Evolutionary conservation across 2,329 filamentous ascomycete genomes (phyloP), one percentile per base, ranked within the genome.

Genomic region (Diplodia scrobiculata): DNA sequence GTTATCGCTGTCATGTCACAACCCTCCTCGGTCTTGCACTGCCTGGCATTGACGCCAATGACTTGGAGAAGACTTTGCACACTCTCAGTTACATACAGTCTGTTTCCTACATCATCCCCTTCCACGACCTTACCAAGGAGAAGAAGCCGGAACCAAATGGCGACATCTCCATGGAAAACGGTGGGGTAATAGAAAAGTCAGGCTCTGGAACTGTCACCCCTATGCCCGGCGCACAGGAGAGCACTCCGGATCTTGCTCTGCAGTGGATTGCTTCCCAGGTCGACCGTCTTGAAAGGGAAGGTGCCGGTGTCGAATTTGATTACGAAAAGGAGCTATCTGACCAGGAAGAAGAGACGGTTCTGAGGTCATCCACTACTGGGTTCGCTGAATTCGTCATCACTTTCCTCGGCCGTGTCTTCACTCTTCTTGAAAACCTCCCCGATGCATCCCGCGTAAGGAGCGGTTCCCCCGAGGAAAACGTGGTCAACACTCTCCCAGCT

Each of bases 41-140:
- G 36, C 96, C 96, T 0, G 96, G 95, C 25, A 96, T 99, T 67
- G 96, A 99, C 78, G 93, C 96, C 69, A 99, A 99, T 75, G 95
- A 99, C 78, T 81, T 99, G 29, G 93, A 95, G 75, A 99, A 99
- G 83, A 98, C 95, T 0, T 86, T 97, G 71, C 91, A 97, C 77
- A 96, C 95, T 0, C 83, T 99, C 67, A 91, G 93, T 70, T 97
- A 97, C 75, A 95, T 99, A 66, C 94, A 98, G 77, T 91, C 91
- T 67, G 91, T 98, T 13, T 94, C 92, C 67, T 98, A 97, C 80
- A 96, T 94, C 73, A 96, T 99, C 63, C 96, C 95, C 0, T 91
- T 99, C 74, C 87, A 91, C 67, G 90, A 96, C 68, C 81, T 99
- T 60, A 89, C 90, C 7, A 85, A 87, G 73, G 87, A 79, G 66